A percentile compares a stretch with the other conserved stretches of the same genome.
phyloP scores from a whole-genome alignment of 1,284 basidiomycete genomes.

The Schizophyllum amplum region DNA sequence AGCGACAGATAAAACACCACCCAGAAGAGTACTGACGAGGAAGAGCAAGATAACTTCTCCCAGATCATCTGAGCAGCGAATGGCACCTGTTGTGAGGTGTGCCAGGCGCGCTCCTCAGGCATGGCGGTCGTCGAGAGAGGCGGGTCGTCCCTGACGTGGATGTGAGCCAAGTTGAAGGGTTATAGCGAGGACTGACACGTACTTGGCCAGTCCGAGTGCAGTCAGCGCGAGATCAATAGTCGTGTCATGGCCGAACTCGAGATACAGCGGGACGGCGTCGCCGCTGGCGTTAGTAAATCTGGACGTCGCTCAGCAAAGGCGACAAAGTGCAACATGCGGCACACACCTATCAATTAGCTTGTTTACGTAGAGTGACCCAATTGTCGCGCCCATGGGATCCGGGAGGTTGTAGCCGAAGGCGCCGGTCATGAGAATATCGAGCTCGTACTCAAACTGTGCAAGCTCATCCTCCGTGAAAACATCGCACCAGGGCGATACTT shows the following conservation, averaged over 20 bases:
- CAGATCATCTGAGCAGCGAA: conserved; percentile 39
- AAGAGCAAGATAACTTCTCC: conserved; percentile 33
- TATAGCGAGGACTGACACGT: conserved; percentile 5
- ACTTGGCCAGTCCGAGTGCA: conserved; percentile 34
- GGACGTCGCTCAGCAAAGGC: background rate
- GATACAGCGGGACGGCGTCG: conserved; percentile 25
- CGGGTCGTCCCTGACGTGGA: conserved; percentile 21
- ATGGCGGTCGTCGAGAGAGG: conserved; percentile 26
- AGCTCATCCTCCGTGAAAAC: conserved; percentile 31
- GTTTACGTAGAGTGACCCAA: conserved; percentile 35
- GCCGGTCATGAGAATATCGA: conserved; percentile 38
- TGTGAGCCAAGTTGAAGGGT: background rate
- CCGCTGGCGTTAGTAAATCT: conserved; percentile 32
- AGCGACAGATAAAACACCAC: background rate
- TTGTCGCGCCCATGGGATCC: conserved; percentile 27
- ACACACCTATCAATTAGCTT: conserved; percentile 34
- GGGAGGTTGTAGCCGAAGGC: conserved; percentile 37
- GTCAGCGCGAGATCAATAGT: conserved; percentile 38
- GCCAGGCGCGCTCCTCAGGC: conserved; percentile 26
- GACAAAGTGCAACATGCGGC: background rate
- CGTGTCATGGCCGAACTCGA: conserved; percentile 44
- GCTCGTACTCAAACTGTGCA: conserved; percentile 32
- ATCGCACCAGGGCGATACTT: conserved; percentile 33
- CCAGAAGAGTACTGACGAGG: conserved; percentile 15
- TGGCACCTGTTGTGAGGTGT: conserved; percentile 34